Conservation (phyloP, 441 rosid species). For the Croton laevigatus region DNA sequence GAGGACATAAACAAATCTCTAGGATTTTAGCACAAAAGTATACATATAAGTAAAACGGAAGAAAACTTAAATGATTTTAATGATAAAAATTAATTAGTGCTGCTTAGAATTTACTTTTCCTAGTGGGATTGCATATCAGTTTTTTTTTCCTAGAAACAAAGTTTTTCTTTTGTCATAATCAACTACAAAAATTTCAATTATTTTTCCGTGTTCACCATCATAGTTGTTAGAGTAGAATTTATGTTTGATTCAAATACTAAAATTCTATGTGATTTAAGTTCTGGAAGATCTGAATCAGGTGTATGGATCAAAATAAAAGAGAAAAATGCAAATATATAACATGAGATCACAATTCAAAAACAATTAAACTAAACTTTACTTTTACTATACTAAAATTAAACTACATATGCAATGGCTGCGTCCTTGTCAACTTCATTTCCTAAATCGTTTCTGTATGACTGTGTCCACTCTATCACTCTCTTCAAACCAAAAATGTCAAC, state of each 20-base stretch:
- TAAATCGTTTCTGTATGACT: background rate
- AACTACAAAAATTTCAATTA: background rate
- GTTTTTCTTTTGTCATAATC: background rate
- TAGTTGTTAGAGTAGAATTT: background rate
- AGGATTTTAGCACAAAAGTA: background rate
- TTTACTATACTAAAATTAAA: background rate
- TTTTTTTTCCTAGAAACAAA: background rate
- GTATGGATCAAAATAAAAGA: background rate
- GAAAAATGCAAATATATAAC: background rate
- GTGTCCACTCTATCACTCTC: background rate
- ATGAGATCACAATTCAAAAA: constrained; percentile 1
- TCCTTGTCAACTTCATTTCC: background rate
- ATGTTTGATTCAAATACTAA: background rate
- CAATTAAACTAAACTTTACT: background rate
- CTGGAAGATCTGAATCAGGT: too few relatives aligned
- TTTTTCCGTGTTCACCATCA: background rate
- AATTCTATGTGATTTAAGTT: background rate
- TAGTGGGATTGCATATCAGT: background rate
- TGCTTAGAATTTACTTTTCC: constrained; percentile 1
- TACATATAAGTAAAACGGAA: background rate
- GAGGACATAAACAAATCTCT: background rate
- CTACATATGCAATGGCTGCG: background rate
- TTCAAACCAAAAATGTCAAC: background rate
- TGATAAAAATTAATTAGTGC: background rate
- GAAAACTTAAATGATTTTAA: too few relatives aligned